Conservation (phyloP, 129 eudicot species). For the Tagetes erecta region DNA sequence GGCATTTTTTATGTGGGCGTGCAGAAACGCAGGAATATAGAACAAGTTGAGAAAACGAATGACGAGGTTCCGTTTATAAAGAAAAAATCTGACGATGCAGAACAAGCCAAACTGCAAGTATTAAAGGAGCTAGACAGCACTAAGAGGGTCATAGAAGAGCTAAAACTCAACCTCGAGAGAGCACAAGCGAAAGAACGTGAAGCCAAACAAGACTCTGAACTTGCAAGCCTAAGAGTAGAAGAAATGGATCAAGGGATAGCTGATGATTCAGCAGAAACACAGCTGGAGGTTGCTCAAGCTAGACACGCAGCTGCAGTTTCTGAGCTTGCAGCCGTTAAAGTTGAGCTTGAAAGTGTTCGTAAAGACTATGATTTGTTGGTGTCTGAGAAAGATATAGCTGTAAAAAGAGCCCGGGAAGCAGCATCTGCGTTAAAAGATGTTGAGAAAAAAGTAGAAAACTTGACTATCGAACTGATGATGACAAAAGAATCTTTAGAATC, state of each 20-base stretch:
- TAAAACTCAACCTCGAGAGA: conserved; percentile 85
- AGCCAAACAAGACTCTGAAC: conserved; percentile 91
- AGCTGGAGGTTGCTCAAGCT: conserved; percentile 84
- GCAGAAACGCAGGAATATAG: conserved; percentile 81
- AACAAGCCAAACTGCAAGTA: conserved; percentile 64
- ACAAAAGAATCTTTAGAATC: conserved; percentile 79
- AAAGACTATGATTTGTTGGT: conserved; percentile 57
- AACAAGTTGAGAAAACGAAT: conserved; percentile 70
- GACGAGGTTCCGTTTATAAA: conserved; percentile 75
- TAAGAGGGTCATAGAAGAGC: conserved; percentile 76
- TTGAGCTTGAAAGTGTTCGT: conserved; percentile 52
- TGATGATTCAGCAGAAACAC: conserved; percentile 83
- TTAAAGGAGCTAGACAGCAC: conserved; percentile 82
- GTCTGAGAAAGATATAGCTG: conserved; percentile 62
- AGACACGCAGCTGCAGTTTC: conserved; percentile 68
- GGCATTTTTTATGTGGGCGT: neutral
- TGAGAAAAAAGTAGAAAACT: conserved; percentile 80
- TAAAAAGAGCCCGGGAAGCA: conserved; percentile 63
- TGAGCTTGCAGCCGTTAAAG: conserved; percentile 56
- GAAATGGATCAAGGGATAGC: conserved; percentile 95
- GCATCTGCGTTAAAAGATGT: conserved; percentile 63
- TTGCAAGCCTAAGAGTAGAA: conserved; percentile 75
- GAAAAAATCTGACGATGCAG: conserved; percentile 72
- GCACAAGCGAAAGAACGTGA: conserved; percentile 87
- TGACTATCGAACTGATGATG: conserved; percentile 75